A percentile compares a stretch with the other conserved stretches of the same genome.
Evolutionary conservation across 2,329 filamentous ascomycete genomes (phyloP).

Genomic region (Xylariaceae sp.): DNA sequence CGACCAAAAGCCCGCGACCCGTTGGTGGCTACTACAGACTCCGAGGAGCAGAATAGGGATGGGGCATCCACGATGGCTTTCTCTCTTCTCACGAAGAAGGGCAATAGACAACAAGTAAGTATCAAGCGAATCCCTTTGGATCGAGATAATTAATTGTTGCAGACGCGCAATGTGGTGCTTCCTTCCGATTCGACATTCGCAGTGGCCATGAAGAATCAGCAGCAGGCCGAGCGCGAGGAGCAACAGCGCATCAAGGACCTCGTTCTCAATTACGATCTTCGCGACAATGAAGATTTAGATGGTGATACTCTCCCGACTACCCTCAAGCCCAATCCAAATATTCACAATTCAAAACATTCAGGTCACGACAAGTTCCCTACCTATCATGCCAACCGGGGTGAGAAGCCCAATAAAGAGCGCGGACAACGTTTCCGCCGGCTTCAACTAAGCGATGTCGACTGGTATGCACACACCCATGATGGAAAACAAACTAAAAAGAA

Average conservation of each 20-base stretch:
- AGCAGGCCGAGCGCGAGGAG: constrained; percentile 90
- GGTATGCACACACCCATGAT: constrained; percentile 55
- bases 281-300: constrained; percentile 74
- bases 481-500: constrained; percentile 6
- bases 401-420: constrained; percentile 57
- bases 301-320: constrained; percentile 54
- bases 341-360: constrained; percentile 42
- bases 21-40: constrained; percentile 31
- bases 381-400: constrained; percentile 50
- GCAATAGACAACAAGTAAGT: constrained; percentile 84
- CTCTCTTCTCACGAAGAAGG: constrained; percentile 89
- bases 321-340: constrained; percentile 44
- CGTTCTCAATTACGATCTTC: constrained; percentile 91
- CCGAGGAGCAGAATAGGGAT: constrained; percentile 36
- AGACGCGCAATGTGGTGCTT: constrained; percentile 88
- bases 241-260: constrained; percentile 98
- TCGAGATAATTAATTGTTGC: constrained; percentile 16
- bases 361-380: constrained; percentile 47
- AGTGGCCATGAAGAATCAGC: constrained; percentile 91
- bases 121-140: not conserved
- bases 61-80: constrained; percentile 77
- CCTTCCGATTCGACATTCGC: constrained; percentile 91
- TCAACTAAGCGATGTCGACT: constrained; percentile 95
- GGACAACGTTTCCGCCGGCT: constrained; percentile 83
- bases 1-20: constrained; percentile 62